Conservation (phyloP, 2,329 filamentous ascomycete species). For the Fusarium sarcochroum region DNA sequence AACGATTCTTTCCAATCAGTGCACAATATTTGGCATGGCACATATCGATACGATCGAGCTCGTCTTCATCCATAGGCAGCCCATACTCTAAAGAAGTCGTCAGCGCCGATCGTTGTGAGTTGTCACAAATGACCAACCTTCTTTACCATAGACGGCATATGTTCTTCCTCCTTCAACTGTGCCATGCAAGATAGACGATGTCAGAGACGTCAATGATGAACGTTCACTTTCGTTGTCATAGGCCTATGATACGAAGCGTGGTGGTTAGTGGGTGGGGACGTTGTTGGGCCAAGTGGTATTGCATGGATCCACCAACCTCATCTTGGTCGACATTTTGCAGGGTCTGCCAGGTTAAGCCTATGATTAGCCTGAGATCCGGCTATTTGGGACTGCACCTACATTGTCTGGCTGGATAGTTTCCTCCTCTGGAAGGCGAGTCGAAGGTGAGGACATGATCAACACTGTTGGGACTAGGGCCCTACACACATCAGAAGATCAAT, state of each 20-base stretch:
- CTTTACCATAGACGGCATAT: constrained; percentile 55
- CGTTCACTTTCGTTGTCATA: constrained; percentile 37
- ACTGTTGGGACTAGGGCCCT: background rate
- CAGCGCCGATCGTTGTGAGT: background rate
- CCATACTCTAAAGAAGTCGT: constrained; percentile 52
- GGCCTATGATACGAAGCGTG: constrained; percentile 4
- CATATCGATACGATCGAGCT: constrained; percentile 59
- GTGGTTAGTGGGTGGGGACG: constrained; percentile 20
- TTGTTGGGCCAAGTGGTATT: background rate
- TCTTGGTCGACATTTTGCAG: constrained; percentile 32
- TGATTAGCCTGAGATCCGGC: constrained; percentile 3
- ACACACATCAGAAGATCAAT: background rate
- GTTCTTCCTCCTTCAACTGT: constrained; percentile 52
- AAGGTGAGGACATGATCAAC: constrained; percentile 9
- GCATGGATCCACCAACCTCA: constrained; percentile 33
- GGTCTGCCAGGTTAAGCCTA: constrained; percentile 8
- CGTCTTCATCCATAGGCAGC: constrained; percentile 58
- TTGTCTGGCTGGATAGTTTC: constrained; percentile 9
- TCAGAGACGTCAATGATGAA: constrained; percentile 46
- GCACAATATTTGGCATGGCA: constrained; percentile 55
- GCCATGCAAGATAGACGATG: constrained; percentile 46
- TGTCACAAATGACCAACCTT: constrained; percentile 42
- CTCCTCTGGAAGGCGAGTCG: constrained; percentile 4
- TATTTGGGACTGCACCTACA: background rate
- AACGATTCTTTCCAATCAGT: constrained; percentile 46